Conservation (phyloP, 371 early-diverging fungal genomes). For the Umbelopsis sp. region DNA sequence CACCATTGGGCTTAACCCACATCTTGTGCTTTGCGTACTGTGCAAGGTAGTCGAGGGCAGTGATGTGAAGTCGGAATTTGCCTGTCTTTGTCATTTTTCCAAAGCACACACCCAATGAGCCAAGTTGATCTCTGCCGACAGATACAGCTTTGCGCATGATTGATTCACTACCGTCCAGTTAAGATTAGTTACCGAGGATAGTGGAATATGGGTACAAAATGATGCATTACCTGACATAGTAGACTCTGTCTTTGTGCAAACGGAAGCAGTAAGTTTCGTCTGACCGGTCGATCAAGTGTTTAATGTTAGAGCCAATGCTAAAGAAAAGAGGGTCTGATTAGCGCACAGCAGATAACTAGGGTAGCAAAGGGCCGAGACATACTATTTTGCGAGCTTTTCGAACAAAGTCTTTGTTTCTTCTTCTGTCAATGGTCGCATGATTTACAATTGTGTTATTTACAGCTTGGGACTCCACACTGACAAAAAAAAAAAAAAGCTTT, state of each 20-base stretch:
- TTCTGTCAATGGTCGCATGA: constrained; percentile 94
- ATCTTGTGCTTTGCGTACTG: constrained; percentile 91
- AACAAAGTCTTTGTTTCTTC: constrained; percentile 95
- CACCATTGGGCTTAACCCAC: constrained; percentile 99
- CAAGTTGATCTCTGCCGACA: constrained; percentile 86
- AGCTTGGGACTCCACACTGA: not conserved
- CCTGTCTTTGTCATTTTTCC: constrained; percentile 99
- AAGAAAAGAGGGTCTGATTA: not conserved
- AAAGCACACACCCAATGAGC: constrained; percentile 94
- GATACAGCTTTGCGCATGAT: constrained; percentile 88
- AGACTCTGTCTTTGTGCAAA: constrained; percentile 91
- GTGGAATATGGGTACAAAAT: not conserved
- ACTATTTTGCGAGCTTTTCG: constrained; percentile 97
- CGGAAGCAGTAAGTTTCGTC: constrained; percentile 97
- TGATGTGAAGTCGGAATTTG: constrained; percentile 96
- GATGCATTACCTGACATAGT: constrained; percentile 81
- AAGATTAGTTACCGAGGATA: not conserved
- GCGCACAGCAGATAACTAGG: constrained; percentile 13
- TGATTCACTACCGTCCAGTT: constrained; percentile 66
- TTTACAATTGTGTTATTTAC: constrained; percentile 1
- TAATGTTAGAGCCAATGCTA: constrained; percentile 94
- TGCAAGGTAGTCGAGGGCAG: constrained; percentile 90
- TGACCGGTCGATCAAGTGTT: constrained; percentile 91
- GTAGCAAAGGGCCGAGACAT: constrained; percentile 31
- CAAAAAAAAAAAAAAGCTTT: constrained; percentile 12